Base-by-base conservation (phyloP, 176 grass and related monocot species). In the Alloteropsis semialata region DNA sequence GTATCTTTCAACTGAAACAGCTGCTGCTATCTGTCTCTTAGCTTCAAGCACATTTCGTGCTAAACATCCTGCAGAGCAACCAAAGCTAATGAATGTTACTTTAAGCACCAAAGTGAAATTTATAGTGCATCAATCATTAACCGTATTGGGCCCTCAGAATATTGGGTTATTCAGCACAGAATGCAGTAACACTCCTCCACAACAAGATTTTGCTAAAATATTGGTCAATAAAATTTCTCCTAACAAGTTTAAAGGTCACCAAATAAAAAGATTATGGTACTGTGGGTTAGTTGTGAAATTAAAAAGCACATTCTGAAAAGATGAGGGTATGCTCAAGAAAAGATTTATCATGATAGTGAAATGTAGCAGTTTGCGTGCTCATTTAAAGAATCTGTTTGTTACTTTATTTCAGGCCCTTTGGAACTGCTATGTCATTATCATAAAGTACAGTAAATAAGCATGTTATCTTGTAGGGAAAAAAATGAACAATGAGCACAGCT, bases 1-100 rank as follows among this genome's bases (percentile, higher is more conserved):
- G 92, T 85, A 81, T 80, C 93, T 92, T 85, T 97, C 89, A 81
- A 97, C 84, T 39, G 71, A 85, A 80, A 97, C 41, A 59, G 89
- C 87, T 75, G 94, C 94, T 62, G 85, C 77, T 84, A 81, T 79
- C 78, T 88, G 84, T 81, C 82, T 94, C 89, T 85, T 94, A 62
- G 62, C 71, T 82, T 82, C 83, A 68, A 91, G 84, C 57, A 88
- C 62, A 42, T 76, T 87, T 84, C 87, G 77, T 76, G 91, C 87
- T 80, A 86, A 92, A 87, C 75, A 90, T 57, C 94, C 94, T 97
- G 76, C 57, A 65, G 81, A 78, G 70, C 39, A 85, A 65, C 12
- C 73, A 80, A 67, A 69, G 34, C 10, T 15, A 34, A 78, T 65
- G 46, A 8, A 17, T 30, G 14, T 72, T 83, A 58, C 6, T 65